Conservation (phyloP, 768 basidiomycete species). For the Cantharellus cinnabarinus region DNA sequence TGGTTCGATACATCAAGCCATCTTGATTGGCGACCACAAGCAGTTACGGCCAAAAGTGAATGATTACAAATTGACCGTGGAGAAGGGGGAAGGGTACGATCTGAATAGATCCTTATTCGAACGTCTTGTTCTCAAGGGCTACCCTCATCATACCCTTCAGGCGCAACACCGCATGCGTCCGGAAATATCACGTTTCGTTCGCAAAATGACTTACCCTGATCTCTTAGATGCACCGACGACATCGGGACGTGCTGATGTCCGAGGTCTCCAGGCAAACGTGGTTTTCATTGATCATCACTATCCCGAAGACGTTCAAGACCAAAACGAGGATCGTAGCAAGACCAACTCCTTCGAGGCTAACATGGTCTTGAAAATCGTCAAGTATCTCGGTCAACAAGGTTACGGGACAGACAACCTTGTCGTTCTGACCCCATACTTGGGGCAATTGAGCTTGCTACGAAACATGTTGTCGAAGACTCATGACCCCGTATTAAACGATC, state of each 20-base stretch:
- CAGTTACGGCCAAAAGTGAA: conserved; percentile 58
- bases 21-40: conserved; percentile 56
- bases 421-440: conserved; percentile 48
- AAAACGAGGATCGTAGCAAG: conserved; percentile 27
- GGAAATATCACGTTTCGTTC: conserved; percentile 42
- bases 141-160: conserved; percentile 35
- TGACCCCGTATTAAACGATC: conserved; percentile 43
- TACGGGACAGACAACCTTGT: conserved; percentile 41
- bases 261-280: conserved; percentile 35
- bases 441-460: conserved; percentile 35
- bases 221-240: conserved; percentile 36
- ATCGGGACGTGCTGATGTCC: conserved; percentile 27
- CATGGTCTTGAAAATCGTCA: conserved; percentile 47
- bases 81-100: conserved; percentile 46
- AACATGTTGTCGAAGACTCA: conserved; percentile 23
- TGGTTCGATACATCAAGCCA: conserved; percentile 26
- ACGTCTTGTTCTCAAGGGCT: conserved; percentile 38
- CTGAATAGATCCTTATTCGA: conserved; percentile 51
- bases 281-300: conserved; percentile 39
- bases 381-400: conserved; percentile 47
- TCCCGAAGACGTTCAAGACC: conserved; percentile 24
- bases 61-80: conserved; percentile 40
- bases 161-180: conserved; percentile 58
- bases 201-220: conserved; percentile 43
- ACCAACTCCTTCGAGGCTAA: conserved; percentile 34